Base-by-base conservation (phyloP, 768 basidiomycete species). In the Boletus sp. region DNA sequence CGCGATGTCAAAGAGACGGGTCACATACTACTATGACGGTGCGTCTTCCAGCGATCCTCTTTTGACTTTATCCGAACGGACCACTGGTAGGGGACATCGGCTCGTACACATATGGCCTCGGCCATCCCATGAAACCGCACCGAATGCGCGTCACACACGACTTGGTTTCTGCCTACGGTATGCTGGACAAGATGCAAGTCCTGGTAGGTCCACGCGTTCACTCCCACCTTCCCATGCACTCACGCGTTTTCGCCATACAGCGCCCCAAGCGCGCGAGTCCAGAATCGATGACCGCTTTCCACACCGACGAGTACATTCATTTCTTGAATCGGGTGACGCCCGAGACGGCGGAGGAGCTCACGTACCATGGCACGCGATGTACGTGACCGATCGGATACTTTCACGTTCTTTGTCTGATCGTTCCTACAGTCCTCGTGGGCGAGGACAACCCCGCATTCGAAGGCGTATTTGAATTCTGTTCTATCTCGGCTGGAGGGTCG, bases 371-470 rank as follows among this genome's bases (percentile, higher is more conserved):
- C 7, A 85, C 85, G 38, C 77, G 93, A 71, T 98, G 95, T 95
- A 61, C 60, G 88, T 56, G 48, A 1, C 38, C 19, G 21, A 29
- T n/a, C 33, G 4, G 19, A 13, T 29, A 7, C 14, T 49, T 33
- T 7, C 42, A 5, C 14, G 17, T n/a, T n/a, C 8, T 34, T 49
- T 38, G 29, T 44, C 50, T 61, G 47, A 51, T 57, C 17, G 30
- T 15, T 14, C 37, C 9, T 7, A 17, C 64, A 79, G 80, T 80
- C 60, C 65, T 80, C 43, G 80, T 90, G 23, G 93, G 94, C 35
- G 94, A 97, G 51, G 97, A 98, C 69, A 98, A 97, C 64, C 97
- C 96, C 8, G 83, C 94, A 1, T 99, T 96, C 57, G 97, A 98
- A 62, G 97, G 96, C 0, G 73, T 98, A 0, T 98, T 94, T 61